A percentile compares a stretch with the other conserved stretches of the same genome.
Evolutionary conservation across 2,329 filamentous ascomycete species (phyloP).

Genomic region (Exophiala mesophila): DNA sequence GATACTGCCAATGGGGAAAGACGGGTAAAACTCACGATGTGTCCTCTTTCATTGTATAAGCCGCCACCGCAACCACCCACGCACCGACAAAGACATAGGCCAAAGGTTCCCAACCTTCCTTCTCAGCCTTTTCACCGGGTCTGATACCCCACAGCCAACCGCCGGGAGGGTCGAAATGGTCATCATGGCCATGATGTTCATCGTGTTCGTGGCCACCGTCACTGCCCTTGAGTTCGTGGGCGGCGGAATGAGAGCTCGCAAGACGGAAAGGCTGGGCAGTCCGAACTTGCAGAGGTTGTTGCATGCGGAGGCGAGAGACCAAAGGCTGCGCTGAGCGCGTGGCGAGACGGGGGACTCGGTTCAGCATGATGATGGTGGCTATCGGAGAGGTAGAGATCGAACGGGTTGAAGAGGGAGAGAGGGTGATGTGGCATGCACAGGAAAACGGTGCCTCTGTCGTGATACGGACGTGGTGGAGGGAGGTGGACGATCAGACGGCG

Average conservation of each 20-base stretch:
- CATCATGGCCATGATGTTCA: conserved; percentile 18
- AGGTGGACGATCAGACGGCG: too few species aligned
- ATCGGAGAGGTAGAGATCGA: neutral
- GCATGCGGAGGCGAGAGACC: neutral
- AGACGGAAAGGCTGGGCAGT: neutral
- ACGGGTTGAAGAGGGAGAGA: neutral
- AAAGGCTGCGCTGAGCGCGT: neutral
- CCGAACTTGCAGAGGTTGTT: neutral
- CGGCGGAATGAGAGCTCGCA: conserved; percentile 1
- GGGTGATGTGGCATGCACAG: neutral
- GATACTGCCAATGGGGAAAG: too few species aligned
- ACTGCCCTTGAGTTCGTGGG: conserved; percentile 4
- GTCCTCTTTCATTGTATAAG: conserved; percentile 95
- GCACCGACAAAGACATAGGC: conserved; percentile 62
- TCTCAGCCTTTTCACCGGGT: conserved; percentile 90
- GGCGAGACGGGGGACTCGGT: neutral
- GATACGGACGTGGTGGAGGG: too few species aligned
- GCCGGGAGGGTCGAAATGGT: conserved; percentile 78
- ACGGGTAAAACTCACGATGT: conserved; percentile 71
- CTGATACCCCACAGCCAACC: conserved; percentile 94
- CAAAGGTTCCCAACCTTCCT: conserved; percentile 82
- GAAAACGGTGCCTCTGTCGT: neutral
- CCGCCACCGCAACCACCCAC: conserved; percentile 66
- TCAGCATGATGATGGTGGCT: neutral
- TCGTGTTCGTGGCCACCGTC: conserved; percentile 9